Base-by-base conservation (phyloP, 352 stramenopile genomes). In the Poterioochromonas sp. region DNA sequence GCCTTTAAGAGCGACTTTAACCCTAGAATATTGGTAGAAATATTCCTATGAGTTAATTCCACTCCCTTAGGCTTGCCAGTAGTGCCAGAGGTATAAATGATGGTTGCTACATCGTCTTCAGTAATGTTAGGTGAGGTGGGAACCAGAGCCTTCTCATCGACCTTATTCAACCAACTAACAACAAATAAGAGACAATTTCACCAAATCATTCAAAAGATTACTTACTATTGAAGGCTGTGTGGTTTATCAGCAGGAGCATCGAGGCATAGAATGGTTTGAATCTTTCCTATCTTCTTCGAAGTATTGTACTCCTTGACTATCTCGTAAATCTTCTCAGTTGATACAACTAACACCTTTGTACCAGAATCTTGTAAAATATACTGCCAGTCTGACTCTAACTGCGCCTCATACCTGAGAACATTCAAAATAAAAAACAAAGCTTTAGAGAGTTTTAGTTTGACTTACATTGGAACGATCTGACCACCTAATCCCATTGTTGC, bases 311-410 rank as follows among this genome's bases (percentile, higher is more conserved):
- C 79, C 54, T 79, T 81, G 11, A 87, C 83, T 12, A 78, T 54
- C 29, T 88, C 71, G 78, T 88, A 91, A 74, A 94, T 87, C 15
- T 87, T 82, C 80, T 90, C 76, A 20, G 81, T 90, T 3, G 86
- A 82, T 73, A 82, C 85, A 83, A 90, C 84, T 0, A 90, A 40
- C 29, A 83, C 79, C 34, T 51, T 82, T 20, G 79, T 82, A 78
- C 73, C 73, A 0, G 87, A 89, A 82, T 94, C 87, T 69, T 91
- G 87, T 20, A 92, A 60, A 74, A 94, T 93, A 80, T 91, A 91
- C 15, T 82, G 83, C 88, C 89, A 94, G 79, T 94, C 89, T 35
- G 89, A 84, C 80, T 90, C 86, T 32, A 82, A 82, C 78, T 74
- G 65, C 5, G 65, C 65, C 29, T 74, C 65, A 54, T 74, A 92